Evolutionary conservation across 345 rosid species (phyloP).

Genomic region (Populus simonii): DNA sequence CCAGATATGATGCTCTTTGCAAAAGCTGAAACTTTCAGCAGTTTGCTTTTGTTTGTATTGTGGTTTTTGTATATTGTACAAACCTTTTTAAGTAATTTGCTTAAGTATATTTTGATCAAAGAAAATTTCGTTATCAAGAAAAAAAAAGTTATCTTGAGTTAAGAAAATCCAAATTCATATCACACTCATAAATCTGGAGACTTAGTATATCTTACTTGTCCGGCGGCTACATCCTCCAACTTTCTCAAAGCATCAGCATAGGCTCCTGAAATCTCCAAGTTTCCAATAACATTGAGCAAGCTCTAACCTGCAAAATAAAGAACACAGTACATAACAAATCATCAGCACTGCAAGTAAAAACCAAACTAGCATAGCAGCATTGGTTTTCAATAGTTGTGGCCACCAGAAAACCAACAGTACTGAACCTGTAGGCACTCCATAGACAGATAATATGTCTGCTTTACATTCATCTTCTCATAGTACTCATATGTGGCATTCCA

Average conservation of each 20-base stretch:
- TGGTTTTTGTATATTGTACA: no score
- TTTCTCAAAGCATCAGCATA: conserved; percentile 53
- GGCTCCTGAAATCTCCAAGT: conserved; percentile 52
- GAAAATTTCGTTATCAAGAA: no score
- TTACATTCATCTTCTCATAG: conserved; percentile 43
- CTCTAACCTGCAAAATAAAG: conserved; percentile 48
- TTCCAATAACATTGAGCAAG: conserved; percentile 59
- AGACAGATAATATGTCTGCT: conserved; percentile 62
- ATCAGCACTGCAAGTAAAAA: background rate
- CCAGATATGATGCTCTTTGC: no score
- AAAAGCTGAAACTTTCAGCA: no score
- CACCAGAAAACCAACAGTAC: background rate
- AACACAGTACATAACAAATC: background rate
- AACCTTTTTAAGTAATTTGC: no score
- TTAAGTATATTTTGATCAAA: no score
- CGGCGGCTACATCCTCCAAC: conserved; percentile 47
- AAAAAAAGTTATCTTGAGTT: background rate
- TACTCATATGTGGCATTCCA: conserved; percentile 52
- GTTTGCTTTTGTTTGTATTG: no score
- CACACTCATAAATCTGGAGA: background rate
- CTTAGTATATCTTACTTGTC: conserved; percentile 31
- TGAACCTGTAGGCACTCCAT: conserved; percentile 59
- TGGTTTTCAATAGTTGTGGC: background rate
- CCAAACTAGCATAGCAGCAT: background rate
- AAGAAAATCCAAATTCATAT: background rate